These are phyloP conservation scores for Rhodotorula sp. DNA, from an alignment of 1,284 basidiomycete species.

Conservation along the genomic window DNA sequence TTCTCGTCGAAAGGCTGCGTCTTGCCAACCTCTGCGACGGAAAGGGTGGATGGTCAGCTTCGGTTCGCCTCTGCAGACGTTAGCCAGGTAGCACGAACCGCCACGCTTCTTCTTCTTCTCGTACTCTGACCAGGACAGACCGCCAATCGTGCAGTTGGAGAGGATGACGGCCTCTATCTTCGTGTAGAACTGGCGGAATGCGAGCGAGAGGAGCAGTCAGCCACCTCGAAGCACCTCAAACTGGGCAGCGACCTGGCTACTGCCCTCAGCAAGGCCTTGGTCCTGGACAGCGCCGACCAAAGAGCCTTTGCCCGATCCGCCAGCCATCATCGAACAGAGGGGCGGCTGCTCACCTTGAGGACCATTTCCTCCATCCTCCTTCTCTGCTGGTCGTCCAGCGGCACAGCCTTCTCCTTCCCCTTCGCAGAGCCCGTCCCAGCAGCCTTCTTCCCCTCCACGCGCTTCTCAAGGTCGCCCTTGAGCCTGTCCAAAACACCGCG, in stretches of 20 bases:
- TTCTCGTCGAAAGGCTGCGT: slow-evolving; percentile 31
- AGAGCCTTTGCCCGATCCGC: not conserved
- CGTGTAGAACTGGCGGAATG: slow-evolving; percentile 20
- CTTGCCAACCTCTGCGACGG: slow-evolving; percentile 12
- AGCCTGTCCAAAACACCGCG: slow-evolving; percentile 20
- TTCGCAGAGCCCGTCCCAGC: not conserved
- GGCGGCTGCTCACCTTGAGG: slow-evolving; percentile 15
- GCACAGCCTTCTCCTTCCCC: not conserved
- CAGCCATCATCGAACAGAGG: not conserved
- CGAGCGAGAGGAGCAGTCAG: not conserved
- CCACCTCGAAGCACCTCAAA: too few relatives aligned
- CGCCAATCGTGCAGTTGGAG: slow-evolving; percentile 32
- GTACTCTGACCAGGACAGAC: slow-evolving; percentile 17
- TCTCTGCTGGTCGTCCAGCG: not conserved
- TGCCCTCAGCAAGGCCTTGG: not conserved
- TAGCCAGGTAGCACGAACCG: not conserved
- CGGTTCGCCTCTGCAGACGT: too few relatives aligned
- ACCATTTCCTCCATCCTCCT: slow-evolving; percentile 22
- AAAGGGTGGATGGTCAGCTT: not conserved
- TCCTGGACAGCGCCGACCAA: not conserved
- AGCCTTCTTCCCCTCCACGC: not conserved
- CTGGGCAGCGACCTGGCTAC: too few relatives aligned
- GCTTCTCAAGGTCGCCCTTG: slow-evolving; percentile 7
- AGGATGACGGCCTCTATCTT: slow-evolving; percentile 16
- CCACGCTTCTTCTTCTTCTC: slow-evolving; percentile 15